Evolutionary conservation across 208 protist species (phyloP), one percentile per base, ranked within the genome.

Genomic region (Tritrichomonas foetus): DNA sequence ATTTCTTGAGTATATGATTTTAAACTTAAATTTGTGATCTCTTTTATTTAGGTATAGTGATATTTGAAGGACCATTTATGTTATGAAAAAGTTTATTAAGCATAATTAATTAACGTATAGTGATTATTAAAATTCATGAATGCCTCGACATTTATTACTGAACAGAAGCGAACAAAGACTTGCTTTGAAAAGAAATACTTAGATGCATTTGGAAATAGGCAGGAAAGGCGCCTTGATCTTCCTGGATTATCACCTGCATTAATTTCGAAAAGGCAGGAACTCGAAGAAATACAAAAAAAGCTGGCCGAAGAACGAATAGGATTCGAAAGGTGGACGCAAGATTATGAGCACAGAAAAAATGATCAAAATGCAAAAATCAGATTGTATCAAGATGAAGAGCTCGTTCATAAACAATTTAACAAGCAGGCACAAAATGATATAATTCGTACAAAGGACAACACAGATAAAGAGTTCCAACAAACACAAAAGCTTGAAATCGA

Each of bases 281-380:
- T 82, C 3, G 74, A 82, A 20, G 39, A 82, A 39, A 82, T 82
- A n/a, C 74, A 82, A 50, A 20, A 30, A n/a, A 39, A 82, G 41
- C 36, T 82, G 0, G 33, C 33, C 3, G 33, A 82, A 30, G 74
- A 30, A 20, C 33, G 74, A 50, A 22, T 20, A 50, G 41, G 50
- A 22, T 39, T 50, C 3, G 74, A 82, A 53, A 9, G 50, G 14
- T 82, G 74, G 74, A 20, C 30, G n/a, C 41, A 30, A 53, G 41
- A 82, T 50, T 82, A 82, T 8, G 74, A 82, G 39, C 74, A 82
- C 30, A 49, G 74, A 82, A 82, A 82, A 82, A 41, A 44, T n/a
- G 74, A 61, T 61, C 5, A 22, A 61, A 61, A 61, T 61, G 16
- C 5, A 22, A 5, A 16, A 22, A 61, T 22, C 5, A 5, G 53